phyloP scores from a whole-genome alignment of 352 stramenopile genomes.

The Lagenidium sp. region DNA sequence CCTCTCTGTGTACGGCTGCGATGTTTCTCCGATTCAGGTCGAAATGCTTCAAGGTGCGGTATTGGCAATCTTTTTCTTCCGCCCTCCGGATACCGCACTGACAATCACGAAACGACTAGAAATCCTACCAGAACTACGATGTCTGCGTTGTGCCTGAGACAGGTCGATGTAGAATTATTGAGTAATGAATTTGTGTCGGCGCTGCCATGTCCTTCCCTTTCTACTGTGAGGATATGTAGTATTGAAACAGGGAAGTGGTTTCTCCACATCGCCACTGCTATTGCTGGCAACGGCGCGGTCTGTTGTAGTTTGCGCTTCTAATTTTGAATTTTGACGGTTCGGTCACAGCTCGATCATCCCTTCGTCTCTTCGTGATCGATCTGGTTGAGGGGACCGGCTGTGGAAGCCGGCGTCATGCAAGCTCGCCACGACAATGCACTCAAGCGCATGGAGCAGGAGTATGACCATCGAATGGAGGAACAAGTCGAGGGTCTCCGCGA shows the following conservation, averaged over 20 bases:
- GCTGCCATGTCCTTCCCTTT: too few relatives aligned
- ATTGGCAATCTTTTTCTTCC: background rate
- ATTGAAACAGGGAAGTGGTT: background rate
- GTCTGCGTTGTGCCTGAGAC: conserved; percentile 14
- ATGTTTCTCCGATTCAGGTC: conserved; percentile 7
- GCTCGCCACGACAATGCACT: conserved; percentile 59
- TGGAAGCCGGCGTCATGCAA: too few relatives aligned
- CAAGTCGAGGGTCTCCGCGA: conserved; percentile 75
- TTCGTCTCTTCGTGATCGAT: too few relatives aligned
- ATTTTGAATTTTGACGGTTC: too few relatives aligned
- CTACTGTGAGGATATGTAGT: background rate
- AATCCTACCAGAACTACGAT: conserved; percentile 13
- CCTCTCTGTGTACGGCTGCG: conserved; percentile 18
- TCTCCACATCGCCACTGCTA: too few relatives aligned
- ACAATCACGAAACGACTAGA: too few relatives aligned
- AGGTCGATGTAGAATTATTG: conserved; percentile 1
- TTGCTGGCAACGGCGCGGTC: too few relatives aligned
- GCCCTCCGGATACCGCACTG: too few relatives aligned
- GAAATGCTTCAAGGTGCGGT: conserved; percentile 15
- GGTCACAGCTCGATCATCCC: too few relatives aligned
- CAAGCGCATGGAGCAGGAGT: conserved; percentile 73
- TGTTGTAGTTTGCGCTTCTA: too few relatives aligned
- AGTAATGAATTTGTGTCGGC: background rate
- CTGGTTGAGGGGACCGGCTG: too few relatives aligned
- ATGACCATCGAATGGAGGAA: conserved; percentile 76